phyloP scores from a whole-genome alignment of 768 basidiomycete genomes.

The Psilocybe azurescens region DNA sequence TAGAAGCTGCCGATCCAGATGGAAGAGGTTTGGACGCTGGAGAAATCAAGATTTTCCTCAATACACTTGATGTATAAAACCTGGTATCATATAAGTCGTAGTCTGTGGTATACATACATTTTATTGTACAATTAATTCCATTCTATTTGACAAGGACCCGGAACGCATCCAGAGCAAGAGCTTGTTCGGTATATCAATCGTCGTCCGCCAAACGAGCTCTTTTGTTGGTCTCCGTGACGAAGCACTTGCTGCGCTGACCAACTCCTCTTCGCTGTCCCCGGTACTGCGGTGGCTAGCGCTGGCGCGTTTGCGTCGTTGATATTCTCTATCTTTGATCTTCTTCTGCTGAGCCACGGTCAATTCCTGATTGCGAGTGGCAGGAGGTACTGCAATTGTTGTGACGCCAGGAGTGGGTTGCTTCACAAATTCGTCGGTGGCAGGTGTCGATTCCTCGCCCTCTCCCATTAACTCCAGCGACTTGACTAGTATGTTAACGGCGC shows the following conservation, averaged over 20 bases:
- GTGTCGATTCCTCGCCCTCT: conserved; percentile 65
- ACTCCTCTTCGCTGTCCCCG: conserved; percentile 81
- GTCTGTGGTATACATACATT: conserved; percentile 11
- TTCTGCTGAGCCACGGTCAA: conserved; percentile 76
- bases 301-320: conserved; percentile 80
- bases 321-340: conserved; percentile 79
- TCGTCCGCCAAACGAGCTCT: conserved; percentile 71
- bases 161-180: not conserved
- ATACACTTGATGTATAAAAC: conserved; percentile 44
- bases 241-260: conserved; percentile 46
- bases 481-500: conserved; percentile 9
- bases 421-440: conserved; percentile 65
- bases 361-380: conserved; percentile 72
- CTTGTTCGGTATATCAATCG: conserved; percentile 44
- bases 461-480: conserved; percentile 80
- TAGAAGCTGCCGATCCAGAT: conserved; percentile 83
- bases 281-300: conserved; percentile 62
- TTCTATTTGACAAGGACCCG: not conserved
- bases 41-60: conserved; percentile 57
- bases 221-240: conserved; percentile 65
- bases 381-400: conserved; percentile 79
- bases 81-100: conserved; percentile 5
- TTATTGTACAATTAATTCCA: conserved; percentile 17
- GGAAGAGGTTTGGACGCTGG: conserved; percentile 64
- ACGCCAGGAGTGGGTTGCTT: conserved; percentile 74